Evolutionary conservation across 306 rosid genomes (phyloP).

Genomic region (Macrotyloma uniflorum): DNA sequence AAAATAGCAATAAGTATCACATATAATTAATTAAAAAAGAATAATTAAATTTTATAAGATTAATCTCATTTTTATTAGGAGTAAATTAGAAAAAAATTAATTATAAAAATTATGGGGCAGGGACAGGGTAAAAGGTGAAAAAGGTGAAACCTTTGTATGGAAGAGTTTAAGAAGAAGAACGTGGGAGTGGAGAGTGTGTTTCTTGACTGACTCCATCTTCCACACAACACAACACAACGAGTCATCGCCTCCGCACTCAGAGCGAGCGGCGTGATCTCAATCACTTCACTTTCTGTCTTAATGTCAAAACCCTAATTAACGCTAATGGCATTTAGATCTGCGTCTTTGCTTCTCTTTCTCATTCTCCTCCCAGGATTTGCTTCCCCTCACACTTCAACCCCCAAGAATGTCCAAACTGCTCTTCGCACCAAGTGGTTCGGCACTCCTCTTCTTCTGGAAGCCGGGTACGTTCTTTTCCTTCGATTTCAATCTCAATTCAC

Average conservation of each 20-base stretch:
- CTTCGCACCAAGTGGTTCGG: slow-evolving; percentile 89
- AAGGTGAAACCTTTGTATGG: no score
- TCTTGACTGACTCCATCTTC: not conserved
- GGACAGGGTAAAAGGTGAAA: no score
- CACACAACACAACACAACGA: not conserved
- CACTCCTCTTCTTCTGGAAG: slow-evolving; percentile 88
- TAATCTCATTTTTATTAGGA: no score
- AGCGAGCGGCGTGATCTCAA: not conserved
- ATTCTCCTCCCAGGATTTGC: not conserved
- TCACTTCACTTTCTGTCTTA: not conserved
- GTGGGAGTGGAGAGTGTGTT: not conserved
- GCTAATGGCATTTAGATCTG: slow-evolving; percentile 22
- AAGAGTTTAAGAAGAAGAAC: no score
- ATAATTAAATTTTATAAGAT: no score
- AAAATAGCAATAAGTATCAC: no score
- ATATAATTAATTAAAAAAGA: no score
- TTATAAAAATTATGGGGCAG: no score
- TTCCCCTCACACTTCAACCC: slow-evolving; percentile 50
- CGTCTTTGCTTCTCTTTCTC: not conserved
- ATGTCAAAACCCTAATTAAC: not conserved
- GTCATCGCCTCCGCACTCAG: no score
- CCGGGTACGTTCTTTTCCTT: slow-evolving; percentile 58
- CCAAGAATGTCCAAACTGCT: slow-evolving; percentile 81
- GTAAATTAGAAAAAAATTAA: no score
- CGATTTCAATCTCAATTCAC: not conserved